phyloP scores from a whole-genome alignment of 441 rosid species.

The Populus hybrid region DNA sequence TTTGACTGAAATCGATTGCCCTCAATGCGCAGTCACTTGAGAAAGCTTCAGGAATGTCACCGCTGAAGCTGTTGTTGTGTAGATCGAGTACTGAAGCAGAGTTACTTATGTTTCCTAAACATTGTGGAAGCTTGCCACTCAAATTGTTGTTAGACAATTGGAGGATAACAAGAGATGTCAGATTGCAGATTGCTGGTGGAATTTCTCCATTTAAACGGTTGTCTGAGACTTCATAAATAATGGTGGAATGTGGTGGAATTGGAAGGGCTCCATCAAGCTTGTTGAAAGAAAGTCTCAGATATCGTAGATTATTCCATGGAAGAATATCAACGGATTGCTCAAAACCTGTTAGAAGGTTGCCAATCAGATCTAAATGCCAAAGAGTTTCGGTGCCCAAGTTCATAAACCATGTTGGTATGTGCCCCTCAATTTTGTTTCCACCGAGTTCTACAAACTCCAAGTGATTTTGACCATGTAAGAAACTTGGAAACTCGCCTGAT shows the following conservation, averaged over 20 bases:
- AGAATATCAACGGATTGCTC: background rate
- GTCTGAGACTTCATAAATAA: background rate
- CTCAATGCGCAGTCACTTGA: background rate
- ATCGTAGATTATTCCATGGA: constrained; percentile 8
- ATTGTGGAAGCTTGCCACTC: constrained; percentile 20
- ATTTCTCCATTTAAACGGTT: constrained; percentile 14
- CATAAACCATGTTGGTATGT: constrained; percentile 17
- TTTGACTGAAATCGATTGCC: constrained; percentile 9
- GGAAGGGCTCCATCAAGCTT: constrained; percentile 20
- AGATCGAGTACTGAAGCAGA: constrained; percentile 4
- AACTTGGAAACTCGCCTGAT: constrained; percentile 12
- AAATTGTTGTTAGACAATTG: constrained; percentile 24
- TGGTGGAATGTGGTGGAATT: constrained; percentile 12
- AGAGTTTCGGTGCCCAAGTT: background rate
- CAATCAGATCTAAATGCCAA: rapidly evolving
- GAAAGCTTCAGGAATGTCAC: constrained; percentile 11
- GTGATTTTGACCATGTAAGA: constrained; percentile 14
- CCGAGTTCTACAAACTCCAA: background rate
- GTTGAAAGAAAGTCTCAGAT: constrained; percentile 8
- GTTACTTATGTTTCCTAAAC: constrained; percentile 9
- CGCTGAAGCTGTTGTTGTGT: background rate
- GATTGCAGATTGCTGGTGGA: constrained; percentile 9
- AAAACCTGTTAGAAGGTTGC: constrained; percentile 17
- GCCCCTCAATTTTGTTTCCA: constrained; percentile 8
- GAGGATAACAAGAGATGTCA: background rate